A percentile compares a stretch with the other conserved stretches of the same genome.
Conservation (phyloP, 2,329 filamentous ascomycete genomes). For the Beauveria pseudobassiana region DNA sequence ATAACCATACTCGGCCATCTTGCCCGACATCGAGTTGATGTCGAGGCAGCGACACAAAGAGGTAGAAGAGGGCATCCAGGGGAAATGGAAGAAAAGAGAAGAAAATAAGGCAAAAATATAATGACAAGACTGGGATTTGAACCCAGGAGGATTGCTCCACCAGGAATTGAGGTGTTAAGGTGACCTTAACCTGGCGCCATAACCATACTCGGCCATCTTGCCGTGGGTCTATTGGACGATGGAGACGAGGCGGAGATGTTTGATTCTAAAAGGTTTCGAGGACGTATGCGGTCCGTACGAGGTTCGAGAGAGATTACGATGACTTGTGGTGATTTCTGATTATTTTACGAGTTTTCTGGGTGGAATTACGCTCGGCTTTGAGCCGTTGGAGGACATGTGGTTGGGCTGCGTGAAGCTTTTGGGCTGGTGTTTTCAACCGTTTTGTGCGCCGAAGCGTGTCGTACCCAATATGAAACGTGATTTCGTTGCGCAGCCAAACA, state of each 20-base stretch:
- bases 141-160: conserved; percentile 30
- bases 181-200: conserved; percentile 29
- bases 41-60: not conserved
- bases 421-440: not conserved
- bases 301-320: not conserved
- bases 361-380: too few relatives aligned
- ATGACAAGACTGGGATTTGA: conserved; percentile 29
- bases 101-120: not conserved
- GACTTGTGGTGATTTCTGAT: not conserved
- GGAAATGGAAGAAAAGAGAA: not conserved
- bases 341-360: not conserved
- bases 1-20: conserved; percentile 31
- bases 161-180: conserved; percentile 24
- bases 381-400: not conserved
- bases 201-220: conserved; percentile 30
- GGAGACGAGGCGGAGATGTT: conserved; percentile 6
- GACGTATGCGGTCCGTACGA: not conserved
- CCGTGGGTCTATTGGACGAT: conserved; percentile 12
- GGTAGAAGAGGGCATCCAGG: not conserved
- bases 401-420: not conserved
- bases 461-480: not conserved
- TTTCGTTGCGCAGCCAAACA: too few relatives aligned
- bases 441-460: not conserved
- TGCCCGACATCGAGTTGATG: conserved; percentile 13
- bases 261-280: not conserved